These are phyloP conservation scores for Penicillium silybi DNA, from an alignment of 495 filamentous ascomycete genomes.

Conservation along the genomic window DNA sequence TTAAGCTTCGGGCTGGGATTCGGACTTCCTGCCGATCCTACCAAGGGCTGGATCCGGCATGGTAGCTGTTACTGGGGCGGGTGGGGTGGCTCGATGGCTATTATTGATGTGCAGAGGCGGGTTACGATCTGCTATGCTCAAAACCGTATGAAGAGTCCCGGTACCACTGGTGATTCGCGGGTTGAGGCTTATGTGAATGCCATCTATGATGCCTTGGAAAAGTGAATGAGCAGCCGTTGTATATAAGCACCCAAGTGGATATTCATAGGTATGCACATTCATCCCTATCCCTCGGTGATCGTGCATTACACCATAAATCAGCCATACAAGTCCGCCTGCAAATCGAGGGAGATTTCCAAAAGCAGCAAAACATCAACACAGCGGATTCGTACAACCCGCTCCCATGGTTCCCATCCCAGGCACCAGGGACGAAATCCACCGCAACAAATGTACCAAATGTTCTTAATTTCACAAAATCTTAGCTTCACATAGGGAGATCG, in stretches of 20 bases:
- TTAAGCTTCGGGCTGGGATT: slow-evolving; percentile 23
- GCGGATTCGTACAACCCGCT: background rate
- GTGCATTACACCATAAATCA: background rate
- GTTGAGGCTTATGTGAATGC: background rate
- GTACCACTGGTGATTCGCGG: background rate
- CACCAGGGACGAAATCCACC: background rate
- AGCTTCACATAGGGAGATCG: background rate
- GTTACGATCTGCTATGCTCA: background rate
- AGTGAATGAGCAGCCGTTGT: background rate
- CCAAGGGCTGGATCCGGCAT: slow-evolving; percentile 10
- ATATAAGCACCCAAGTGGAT: background rate
- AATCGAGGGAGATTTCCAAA: background rate
- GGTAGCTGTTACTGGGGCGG: slow-evolving; percentile 21
- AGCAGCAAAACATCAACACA: background rate
- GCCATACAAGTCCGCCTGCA: background rate
- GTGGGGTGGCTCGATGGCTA: slow-evolving; percentile 22
- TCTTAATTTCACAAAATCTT: background rate
- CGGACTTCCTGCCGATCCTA: slow-evolving; percentile 10
- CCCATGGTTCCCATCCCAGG: background rate
- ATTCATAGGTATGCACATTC: background rate
- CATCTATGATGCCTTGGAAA: background rate
- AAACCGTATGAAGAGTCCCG: background rate
- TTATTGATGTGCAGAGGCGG: slow-evolving; percentile 18
- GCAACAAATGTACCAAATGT: background rate
- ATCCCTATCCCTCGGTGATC: no score